Evolutionary conservation across 2,329 filamentous ascomycete genomes (phyloP).

Genomic region (Colletotrichum truncatum): DNA sequence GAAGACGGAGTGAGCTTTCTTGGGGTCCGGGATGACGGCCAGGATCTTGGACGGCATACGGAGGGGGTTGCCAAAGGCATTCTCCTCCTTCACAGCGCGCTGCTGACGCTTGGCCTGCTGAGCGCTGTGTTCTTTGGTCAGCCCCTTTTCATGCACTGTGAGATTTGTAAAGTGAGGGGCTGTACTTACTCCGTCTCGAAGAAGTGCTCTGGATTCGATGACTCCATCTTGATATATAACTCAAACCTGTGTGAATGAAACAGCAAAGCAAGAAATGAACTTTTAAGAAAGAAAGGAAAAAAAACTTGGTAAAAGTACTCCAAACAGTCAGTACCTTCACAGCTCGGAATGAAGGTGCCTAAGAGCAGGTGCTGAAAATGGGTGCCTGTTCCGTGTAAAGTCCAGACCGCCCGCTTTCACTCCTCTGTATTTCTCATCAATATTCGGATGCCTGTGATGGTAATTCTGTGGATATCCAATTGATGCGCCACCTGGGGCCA

Average conservation of each 20-base stretch:
- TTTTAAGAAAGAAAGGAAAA: too few species aligned
- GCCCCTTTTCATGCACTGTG: slow-evolving; percentile 13
- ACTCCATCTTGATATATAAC: slow-evolving; percentile 66
- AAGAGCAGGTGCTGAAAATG: not conserved
- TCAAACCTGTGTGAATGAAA: not conserved
- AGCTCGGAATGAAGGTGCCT: too few species aligned
- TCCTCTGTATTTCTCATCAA: slow-evolving; percentile 29
- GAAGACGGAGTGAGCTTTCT: slow-evolving; percentile 69
- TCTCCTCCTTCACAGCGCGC: slow-evolving; percentile 70
- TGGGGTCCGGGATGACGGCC: slow-evolving; percentile 75
- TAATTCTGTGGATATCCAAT: not conserved
- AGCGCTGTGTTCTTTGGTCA: not conserved
- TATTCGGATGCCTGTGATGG: slow-evolving; percentile 21
- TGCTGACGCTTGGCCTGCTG: slow-evolving; percentile 24
- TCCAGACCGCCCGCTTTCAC: slow-evolving; percentile 5
- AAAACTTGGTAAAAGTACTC: too few species aligned
- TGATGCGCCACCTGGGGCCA: not conserved
- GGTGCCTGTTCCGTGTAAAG: not conserved
- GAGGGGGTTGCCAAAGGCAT: slow-evolving; percentile 85
- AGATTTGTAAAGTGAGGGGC: not conserved
- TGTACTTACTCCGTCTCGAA: slow-evolving; percentile 86
- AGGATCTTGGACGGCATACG: slow-evolving; percentile 87
- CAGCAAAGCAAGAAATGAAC: not conserved
- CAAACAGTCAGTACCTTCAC: too few species aligned
- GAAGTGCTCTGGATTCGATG: slow-evolving; percentile 81